phyloP scores from a whole-genome alignment of 2,329 filamentous ascomycete species.

The Grosmannia serpens region DNA sequence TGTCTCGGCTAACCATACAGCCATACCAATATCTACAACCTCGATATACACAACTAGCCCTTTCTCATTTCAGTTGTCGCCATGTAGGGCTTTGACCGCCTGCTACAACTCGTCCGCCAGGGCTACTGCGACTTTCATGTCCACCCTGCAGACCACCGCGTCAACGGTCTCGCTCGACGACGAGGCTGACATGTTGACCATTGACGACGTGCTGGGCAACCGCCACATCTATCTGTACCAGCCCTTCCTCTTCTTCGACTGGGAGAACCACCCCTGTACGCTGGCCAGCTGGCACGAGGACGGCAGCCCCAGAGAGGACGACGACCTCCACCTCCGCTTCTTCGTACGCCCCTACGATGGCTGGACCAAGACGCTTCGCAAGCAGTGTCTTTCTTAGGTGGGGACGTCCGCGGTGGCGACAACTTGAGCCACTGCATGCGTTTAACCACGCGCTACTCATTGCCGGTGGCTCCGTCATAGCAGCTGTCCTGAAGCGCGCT shows the following conservation, averaged over 20 bases:
- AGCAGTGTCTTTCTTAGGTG: not conserved
- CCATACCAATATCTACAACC: slow-evolving; percentile 9
- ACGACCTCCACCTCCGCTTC: not conserved
- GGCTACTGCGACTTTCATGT: slow-evolving; percentile 25
- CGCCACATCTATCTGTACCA: slow-evolving; percentile 25
- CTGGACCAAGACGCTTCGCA: slow-evolving; percentile 5
- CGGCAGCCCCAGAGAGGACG: not conserved
- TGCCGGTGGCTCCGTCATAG: slow-evolving; percentile 6
- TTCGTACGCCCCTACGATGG: slow-evolving; percentile 5
- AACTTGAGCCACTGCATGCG: not conserved
- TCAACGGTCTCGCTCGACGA: not conserved
- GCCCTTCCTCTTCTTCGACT: slow-evolving; percentile 25
- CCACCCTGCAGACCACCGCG: not conserved
- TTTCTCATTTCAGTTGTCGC: slow-evolving; percentile 8
- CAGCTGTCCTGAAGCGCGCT: not conserved
- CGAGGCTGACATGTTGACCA: not conserved
- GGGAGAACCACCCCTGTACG: slow-evolving; percentile 40
- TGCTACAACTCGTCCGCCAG: slow-evolving; percentile 28
- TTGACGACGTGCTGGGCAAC: slow-evolving; percentile 1
- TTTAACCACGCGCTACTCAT: slow-evolving; percentile 5
- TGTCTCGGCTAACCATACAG: not conserved
- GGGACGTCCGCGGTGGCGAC: not conserved
- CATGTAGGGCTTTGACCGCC: slow-evolving; percentile 13
- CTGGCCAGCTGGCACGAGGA: slow-evolving; percentile 19
- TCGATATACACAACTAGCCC: slow-evolving; percentile 8